Evolutionary conservation across 371 early-diverging fungal genomes (phyloP), one percentile per base, ranked within the genome.

Genomic region (Gilbertella persicaria): DNA sequence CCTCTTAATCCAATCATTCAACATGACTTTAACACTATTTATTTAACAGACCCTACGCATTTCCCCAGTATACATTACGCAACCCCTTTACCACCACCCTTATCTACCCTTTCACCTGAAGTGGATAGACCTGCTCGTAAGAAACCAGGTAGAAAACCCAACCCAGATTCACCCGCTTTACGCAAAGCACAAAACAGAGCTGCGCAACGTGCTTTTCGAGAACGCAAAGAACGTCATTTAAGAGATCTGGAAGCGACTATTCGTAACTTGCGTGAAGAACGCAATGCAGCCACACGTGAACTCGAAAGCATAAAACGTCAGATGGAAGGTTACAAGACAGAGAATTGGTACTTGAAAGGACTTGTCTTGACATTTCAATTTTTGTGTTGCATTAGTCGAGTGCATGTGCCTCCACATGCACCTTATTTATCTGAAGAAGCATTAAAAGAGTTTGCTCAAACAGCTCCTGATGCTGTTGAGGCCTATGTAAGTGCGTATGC

Each of bases 131-230:
- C 47, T 21, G 12, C 41, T 20, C 56, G 56, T 3, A 56, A 56
- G 35, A 56, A 49, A 19, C 88, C 93, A 1, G 93, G 93, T 6
- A 62, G 93, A 21, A 91, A 91, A 65, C 88, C 88, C 9, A 82
- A 78, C 43, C 79, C 73, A 9, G 75, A 74, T n/a, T 78, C 80
- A 1, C 82, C 79, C 9, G 79, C 79, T 12, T 71, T 87, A 43
- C 82, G 89, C 30, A 88, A 86, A 42, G 89, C 86, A 5, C 89
- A 89, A 61, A 89, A 89, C 64, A 66, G 89, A 24, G 89, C 86
- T 5, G 89, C 89, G 1, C 89, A 89, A 60, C 67, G 89, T 4
- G 89, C 89, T 0, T 89, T 89, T 58, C 74, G 89, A 20, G 86
- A 89, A 61, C 82, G 89, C 50, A 87, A 85, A 66, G 86, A 88